Percentiles rank a stretch among this genome's conserved stretches.
phyloP scores from a whole-genome alignment of 2,329 filamentous ascomycete species.

The Fusarium sororula region DNA sequence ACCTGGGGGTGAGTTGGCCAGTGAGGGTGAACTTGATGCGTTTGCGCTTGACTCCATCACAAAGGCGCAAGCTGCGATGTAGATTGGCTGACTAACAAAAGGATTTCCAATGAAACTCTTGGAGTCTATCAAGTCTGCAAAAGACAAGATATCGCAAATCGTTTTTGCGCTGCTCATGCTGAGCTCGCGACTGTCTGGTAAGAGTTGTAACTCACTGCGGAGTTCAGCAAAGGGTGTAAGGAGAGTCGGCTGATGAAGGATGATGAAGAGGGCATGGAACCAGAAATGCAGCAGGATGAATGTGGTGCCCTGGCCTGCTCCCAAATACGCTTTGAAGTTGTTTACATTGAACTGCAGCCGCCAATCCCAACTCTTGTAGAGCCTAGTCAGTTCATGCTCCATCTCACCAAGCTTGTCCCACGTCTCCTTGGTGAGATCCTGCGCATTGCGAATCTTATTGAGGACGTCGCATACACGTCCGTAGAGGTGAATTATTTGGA shows the following conservation, averaged over 20 bases:
- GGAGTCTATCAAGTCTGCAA: conserved; percentile 85
- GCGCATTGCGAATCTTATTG: conserved; percentile 79
- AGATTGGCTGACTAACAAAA: conserved; percentile 90
- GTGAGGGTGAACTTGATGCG: conserved; percentile 68
- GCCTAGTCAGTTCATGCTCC: conserved; percentile 78
- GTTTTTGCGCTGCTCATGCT: conserved; percentile 93
- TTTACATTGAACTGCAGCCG: conserved; percentile 83
- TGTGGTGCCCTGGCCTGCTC: conserved; percentile 82
- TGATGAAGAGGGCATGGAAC: conserved; percentile 87
- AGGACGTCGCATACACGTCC: conserved; percentile 85
- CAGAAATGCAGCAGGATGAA: conserved; percentile 89
- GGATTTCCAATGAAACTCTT: conserved; percentile 89
- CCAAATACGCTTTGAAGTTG: conserved; percentile 88
- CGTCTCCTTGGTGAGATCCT: conserved; percentile 79
- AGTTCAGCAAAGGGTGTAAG: conserved; percentile 76
- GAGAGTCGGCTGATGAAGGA: conserved; percentile 84
- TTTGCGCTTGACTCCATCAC: conserved; percentile 82
- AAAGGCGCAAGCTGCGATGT: conserved; percentile 90
- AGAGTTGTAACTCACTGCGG: conserved; percentile 72
- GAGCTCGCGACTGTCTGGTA: conserved; percentile 80
- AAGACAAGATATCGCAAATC: conserved; percentile 87
- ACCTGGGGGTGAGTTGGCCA: conserved; percentile 62
- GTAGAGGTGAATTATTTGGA: conserved; percentile 86
- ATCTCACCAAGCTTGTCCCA: conserved; percentile 77
- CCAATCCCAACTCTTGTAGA: conserved; percentile 77